Evolutionary conservation across 441 rosid genomes (phyloP).

Genomic region (Gossypium gossypioides): DNA sequence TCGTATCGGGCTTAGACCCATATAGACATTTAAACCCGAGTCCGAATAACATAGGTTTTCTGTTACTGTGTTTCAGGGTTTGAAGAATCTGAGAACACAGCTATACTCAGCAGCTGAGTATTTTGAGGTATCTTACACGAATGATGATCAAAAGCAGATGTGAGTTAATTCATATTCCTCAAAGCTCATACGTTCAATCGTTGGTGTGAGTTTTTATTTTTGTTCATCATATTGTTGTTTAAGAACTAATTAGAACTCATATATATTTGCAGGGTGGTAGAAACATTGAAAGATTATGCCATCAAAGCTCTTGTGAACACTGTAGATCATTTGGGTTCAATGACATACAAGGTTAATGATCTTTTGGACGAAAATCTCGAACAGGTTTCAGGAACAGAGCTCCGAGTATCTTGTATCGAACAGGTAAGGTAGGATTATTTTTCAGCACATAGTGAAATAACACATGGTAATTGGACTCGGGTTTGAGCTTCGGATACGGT

Average conservation of each 20-base stretch:
- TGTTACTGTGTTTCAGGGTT: slow-evolving; percentile 40
- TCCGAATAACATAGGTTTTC: neutral
- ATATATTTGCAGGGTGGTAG: slow-evolving; percentile 58
- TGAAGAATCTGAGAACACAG: slow-evolving; percentile 72
- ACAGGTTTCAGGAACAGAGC: slow-evolving; percentile 62
- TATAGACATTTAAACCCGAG: neutral
- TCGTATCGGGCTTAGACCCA: neutral
- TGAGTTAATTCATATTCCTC: slow-evolving; percentile 26
- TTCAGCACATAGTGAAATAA: neutral
- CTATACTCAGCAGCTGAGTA: slow-evolving; percentile 93
- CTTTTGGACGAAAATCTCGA: slow-evolving; percentile 74
- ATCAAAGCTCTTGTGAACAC: slow-evolving; percentile 88
- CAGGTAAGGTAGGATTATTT: slow-evolving; percentile 45
- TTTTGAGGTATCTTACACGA: slow-evolving; percentile 71
- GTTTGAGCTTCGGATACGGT: slow-evolving; percentile 5
- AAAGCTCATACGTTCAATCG: too few relatives aligned
- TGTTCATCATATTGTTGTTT: neutral
- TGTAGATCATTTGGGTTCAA: slow-evolving; percentile 92
- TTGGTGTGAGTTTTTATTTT: neutral
- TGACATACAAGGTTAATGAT: slow-evolving; percentile 75
- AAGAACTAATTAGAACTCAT: neutral
- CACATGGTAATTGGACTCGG: neutral
- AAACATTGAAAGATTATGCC: slow-evolving; percentile 83
- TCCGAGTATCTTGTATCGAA: slow-evolving; percentile 71
- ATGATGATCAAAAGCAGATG: slow-evolving; percentile 77